Conservation (phyloP, 2,329 filamentous ascomycete species). For the Tolypocladium ovalisporum region DNA sequence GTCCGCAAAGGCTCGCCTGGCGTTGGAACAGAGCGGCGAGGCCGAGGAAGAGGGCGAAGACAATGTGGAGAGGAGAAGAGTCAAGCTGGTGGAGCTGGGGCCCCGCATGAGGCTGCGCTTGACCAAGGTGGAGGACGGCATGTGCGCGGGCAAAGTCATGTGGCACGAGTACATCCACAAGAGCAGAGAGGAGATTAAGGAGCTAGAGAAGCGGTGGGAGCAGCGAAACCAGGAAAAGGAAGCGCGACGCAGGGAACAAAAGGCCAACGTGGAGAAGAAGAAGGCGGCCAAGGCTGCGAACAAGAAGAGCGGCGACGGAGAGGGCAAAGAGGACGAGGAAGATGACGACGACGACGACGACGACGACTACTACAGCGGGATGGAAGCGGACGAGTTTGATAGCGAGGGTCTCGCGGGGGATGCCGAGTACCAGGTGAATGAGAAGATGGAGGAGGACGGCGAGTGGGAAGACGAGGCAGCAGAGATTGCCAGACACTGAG, state of each 20-base stretch:
- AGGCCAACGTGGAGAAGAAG: slow-evolving; percentile 84
- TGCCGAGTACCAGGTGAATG: slow-evolving; percentile 37
- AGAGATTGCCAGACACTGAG: slow-evolving; percentile 1
- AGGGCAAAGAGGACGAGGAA: slow-evolving; percentile 25
- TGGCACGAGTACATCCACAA: slow-evolving; percentile 97
- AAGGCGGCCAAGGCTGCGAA: slow-evolving; percentile 35
- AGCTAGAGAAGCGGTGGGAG: slow-evolving; percentile 77
- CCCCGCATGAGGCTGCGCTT: slow-evolving; percentile 81
- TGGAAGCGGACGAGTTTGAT: slow-evolving; percentile 39
- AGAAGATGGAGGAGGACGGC: slow-evolving; percentile 35
- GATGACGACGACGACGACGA: slow-evolving; percentile 32
- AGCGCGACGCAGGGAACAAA: slow-evolving; percentile 68
- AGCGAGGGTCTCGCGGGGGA: slow-evolving; percentile 39
- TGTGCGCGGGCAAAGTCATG: slow-evolving; percentile 84
- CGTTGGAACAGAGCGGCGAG: slow-evolving; percentile 24
- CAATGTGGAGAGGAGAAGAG: slow-evolving; percentile 70
- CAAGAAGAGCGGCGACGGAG: slow-evolving; percentile 24
- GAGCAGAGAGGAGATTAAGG: slow-evolving; percentile 62
- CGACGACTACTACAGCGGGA: slow-evolving; percentile 31
- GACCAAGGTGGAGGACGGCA: slow-evolving; percentile 91
- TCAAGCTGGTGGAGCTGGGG: slow-evolving; percentile 86
- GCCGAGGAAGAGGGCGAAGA: slow-evolving; percentile 37
- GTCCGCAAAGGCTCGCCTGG: slow-evolving; percentile 37
- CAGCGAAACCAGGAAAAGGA: slow-evolving; percentile 71
- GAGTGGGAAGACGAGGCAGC: slow-evolving; percentile 41